Conservation (phyloP, 2,329 filamentous ascomycete species). For the Amesomyces nigricolor region DNA sequence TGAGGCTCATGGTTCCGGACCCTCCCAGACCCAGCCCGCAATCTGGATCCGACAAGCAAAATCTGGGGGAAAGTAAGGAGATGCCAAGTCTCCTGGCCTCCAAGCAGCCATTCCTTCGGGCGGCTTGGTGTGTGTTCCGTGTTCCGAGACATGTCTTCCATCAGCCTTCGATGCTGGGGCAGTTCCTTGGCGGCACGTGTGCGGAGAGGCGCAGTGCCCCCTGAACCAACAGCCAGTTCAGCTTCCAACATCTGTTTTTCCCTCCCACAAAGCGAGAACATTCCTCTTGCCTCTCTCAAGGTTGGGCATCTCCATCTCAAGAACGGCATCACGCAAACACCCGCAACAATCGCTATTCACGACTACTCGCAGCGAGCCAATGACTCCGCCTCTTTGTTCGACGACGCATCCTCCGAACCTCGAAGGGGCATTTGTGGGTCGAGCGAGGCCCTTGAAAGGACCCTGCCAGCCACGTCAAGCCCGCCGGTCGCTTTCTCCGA, state of each 20-base stretch:
- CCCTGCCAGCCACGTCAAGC: not conserved
- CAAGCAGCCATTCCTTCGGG: constrained; percentile 1
- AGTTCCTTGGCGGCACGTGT: constrained; percentile 13
- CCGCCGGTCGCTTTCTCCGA: constrained; percentile 1
- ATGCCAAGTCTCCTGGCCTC: not conserved
- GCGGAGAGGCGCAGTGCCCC: not conserved
- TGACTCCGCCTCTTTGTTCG: not conserved
- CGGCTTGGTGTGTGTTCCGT: constrained; percentile 13
- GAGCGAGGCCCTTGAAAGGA: no score
- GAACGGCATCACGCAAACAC: no score
- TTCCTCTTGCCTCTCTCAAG: no score
- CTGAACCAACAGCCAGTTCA: not conserved
- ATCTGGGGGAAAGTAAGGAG: constrained; percentile 8
- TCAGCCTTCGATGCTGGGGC: not conserved
- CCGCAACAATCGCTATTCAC: no score
- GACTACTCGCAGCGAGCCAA: no score
- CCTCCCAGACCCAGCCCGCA: no score
- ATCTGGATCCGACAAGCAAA: not conserved
- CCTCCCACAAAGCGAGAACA: not conserved
- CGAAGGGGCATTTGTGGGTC: no score
- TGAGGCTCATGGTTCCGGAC: no score
- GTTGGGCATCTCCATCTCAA: no score
- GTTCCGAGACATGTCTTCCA: no score
- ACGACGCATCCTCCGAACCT: not conserved
- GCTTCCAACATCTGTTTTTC: not conserved